Evolutionary conservation across 2,329 filamentous ascomycete genomes (phyloP).

Genomic region (Xylaria sp.): DNA sequence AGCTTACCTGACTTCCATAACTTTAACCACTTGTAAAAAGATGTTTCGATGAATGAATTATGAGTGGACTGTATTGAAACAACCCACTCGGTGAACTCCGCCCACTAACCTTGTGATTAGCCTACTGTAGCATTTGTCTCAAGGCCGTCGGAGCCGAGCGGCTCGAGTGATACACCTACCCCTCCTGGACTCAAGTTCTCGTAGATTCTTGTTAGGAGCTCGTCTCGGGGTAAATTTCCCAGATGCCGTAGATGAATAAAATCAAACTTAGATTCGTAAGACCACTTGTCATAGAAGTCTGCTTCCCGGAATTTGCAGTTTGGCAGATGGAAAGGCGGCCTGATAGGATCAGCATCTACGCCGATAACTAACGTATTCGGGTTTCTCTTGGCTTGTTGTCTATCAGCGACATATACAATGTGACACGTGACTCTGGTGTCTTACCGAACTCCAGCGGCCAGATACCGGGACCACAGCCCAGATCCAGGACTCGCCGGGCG

Average conservation of each 20-base stretch:
- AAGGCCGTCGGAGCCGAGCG: conserved; percentile 22
- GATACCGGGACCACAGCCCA: conserved; percentile 48
- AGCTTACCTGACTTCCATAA: conserved; percentile 41
- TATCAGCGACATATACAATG: conserved; percentile 1
- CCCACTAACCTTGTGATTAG: conserved; percentile 40
- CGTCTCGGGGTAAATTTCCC: conserved; percentile 38
- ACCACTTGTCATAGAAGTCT: conserved; percentile 46
- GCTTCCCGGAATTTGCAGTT: conserved; percentile 47
- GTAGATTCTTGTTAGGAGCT: conserved; percentile 45
- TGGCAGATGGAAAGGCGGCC: conserved; percentile 39
- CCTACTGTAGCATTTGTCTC: conserved; percentile 30
- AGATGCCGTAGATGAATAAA: conserved; percentile 49
- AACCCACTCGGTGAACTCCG: conserved; percentile 52
- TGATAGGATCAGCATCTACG: conserved; percentile 46
- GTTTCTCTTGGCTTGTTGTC: conserved; percentile 36
- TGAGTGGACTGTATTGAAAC: conserved; percentile 48
- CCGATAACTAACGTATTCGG: conserved; percentile 45
- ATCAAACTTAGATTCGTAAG: conserved; percentile 44
- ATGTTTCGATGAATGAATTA: conserved; percentile 46
- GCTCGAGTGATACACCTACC: conserved; percentile 36
- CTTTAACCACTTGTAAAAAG: conserved; percentile 48
- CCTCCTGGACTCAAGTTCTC: conserved; percentile 50
- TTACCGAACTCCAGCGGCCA: conserved; percentile 45
- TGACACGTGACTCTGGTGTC: conserved; percentile 1
- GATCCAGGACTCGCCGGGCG: conserved; percentile 46